Percentiles rank a stretch among this genome's conserved stretches.
Evolutionary conservation across 129 eudicot genomes (phyloP).

Genomic region (Centella asiatica): DNA sequence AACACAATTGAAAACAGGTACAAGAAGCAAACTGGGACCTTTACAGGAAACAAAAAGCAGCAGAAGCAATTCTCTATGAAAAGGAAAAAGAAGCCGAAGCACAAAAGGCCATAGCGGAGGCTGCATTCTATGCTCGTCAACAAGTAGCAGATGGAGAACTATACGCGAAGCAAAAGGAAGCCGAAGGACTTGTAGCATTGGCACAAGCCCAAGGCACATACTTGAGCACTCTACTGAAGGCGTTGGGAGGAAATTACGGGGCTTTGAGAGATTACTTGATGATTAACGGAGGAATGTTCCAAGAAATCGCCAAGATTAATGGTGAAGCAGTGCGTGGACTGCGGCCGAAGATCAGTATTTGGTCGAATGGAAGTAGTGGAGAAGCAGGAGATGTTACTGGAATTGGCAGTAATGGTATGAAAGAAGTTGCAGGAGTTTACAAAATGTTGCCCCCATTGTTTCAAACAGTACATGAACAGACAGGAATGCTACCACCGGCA

Average conservation of each 20-base stretch:
- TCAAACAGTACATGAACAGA: slow-evolving; percentile 54
- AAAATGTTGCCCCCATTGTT: slow-evolving; percentile 55
- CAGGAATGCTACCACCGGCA: slow-evolving; percentile 53
- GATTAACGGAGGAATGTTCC: slow-evolving; percentile 50
- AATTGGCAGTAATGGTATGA: slow-evolving; percentile 33
- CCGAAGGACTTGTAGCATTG: slow-evolving; percentile 43
- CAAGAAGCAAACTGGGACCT: slow-evolving; percentile 71
- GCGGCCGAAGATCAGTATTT: slow-evolving; percentile 54
- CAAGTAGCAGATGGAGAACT: slow-evolving; percentile 53
- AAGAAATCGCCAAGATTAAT: slow-evolving; percentile 48
- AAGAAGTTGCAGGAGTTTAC: slow-evolving; percentile 46
- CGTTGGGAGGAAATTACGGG: slow-evolving; percentile 40
- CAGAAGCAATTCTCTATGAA: slow-evolving; percentile 48
- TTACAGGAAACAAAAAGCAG: slow-evolving; percentile 48
- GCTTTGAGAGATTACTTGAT: slow-evolving; percentile 52
- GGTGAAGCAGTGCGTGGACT: slow-evolving; percentile 50
- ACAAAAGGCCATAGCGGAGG: slow-evolving; percentile 51
- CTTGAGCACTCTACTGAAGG: slow-evolving; percentile 35
- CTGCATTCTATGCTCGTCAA: slow-evolving; percentile 38
- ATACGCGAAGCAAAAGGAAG: slow-evolving; percentile 58
- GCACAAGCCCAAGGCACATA: slow-evolving; percentile 60
- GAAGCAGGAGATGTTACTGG: too few relatives aligned
- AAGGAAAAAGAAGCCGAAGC: slow-evolving; percentile 56
- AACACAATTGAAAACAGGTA: slow-evolving; percentile 19
- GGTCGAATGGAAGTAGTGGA: slow-evolving; percentile 36